Evolutionary conservation across 768 basidiomycete genomes (phyloP), one percentile per base, ranked within the genome.

Genomic region (Leccinum disarticulatum): DNA sequence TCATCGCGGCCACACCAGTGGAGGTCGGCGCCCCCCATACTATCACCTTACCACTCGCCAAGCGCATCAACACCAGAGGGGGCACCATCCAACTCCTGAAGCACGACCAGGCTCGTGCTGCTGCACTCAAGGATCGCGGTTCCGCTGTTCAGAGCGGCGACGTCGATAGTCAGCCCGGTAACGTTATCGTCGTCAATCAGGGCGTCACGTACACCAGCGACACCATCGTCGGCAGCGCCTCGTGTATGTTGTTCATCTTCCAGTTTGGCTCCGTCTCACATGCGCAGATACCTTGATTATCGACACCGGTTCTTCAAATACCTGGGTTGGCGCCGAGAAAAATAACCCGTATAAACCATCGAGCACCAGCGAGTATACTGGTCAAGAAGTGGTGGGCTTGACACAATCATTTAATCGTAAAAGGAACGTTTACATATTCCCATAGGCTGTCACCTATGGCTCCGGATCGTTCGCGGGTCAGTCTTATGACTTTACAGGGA

Each of bases 241-340:
- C 63, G n/a, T 87, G 84, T 83, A 63, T 63, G 79, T 61, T 46
- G 17, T 50, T 14, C 14, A 31, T 38, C 35, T 14, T 51, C 28
- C 15, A 22, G 17, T 46, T 35, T 55, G 27, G 41, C 47, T 27
- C 61, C 31, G 53, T 48, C 57, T 55, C 27, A 48, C 33, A 6
- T 28, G 17, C 46, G 48, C 61, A 87, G 86, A 82, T 68, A 52
- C 67, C 4, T 77, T 89, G 52, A 66, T 87, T 56, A 73, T 88
- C 55, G 87, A 87, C 66, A 87, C 87, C 3, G 54, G 71, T 41
- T 86, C 85, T 70, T 86, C 87, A 15, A 88, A 87, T 74, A 88
- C 86, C 22, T 89, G 87, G 86, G 76, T 89, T 49, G 86, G 87
- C 22, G 85, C 87, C 2, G 3, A 2, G 2, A 4, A 3, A 28